Conservation (phyloP, 2,329 filamentous ascomycete species). For the Ascochyta rabiei region DNA sequence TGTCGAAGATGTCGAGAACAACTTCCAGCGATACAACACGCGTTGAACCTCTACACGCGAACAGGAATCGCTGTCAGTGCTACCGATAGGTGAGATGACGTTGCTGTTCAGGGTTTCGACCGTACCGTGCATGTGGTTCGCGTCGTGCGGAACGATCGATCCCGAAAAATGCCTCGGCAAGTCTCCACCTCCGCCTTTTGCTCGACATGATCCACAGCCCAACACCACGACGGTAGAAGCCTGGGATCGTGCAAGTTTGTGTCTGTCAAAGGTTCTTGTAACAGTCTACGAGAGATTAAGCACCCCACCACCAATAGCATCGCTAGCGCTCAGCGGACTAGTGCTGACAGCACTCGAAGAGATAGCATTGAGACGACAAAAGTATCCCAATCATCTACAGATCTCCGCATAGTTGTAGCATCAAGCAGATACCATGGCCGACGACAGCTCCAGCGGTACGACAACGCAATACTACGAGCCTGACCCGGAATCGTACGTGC, state of each 20-base stretch:
- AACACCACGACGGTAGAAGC: too few relatives aligned
- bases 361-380: not conserved
- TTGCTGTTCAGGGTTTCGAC: not conserved
- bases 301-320: too few relatives aligned
- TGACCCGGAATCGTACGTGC: slow-evolving; percentile 42
- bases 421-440: not conserved
- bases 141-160: not conserved
- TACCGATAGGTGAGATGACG: not conserved
- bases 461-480: slow-evolving; percentile 36
- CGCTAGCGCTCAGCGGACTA: too few relatives aligned
- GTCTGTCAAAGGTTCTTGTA: too few relatives aligned
- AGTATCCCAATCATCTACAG: not conserved
- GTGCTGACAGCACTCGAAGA: not conserved
- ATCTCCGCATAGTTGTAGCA: not conserved
- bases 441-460: slow-evolving; percentile 3
- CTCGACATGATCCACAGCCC: too few relatives aligned
- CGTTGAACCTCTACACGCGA: too few relatives aligned
- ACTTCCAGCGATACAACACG: too few relatives aligned
- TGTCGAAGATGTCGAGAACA: not conserved
- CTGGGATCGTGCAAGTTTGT: too few relatives aligned
- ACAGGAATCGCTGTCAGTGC: too few relatives aligned
- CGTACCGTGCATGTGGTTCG: not conserved
- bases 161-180: slow-evolving; percentile 3
- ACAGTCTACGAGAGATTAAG: too few relatives aligned
- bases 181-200: slow-evolving; percentile 7